Base-by-base conservation (phyloP, 2,329 filamentous ascomycete species). In the Exserohilum turcica region DNA sequence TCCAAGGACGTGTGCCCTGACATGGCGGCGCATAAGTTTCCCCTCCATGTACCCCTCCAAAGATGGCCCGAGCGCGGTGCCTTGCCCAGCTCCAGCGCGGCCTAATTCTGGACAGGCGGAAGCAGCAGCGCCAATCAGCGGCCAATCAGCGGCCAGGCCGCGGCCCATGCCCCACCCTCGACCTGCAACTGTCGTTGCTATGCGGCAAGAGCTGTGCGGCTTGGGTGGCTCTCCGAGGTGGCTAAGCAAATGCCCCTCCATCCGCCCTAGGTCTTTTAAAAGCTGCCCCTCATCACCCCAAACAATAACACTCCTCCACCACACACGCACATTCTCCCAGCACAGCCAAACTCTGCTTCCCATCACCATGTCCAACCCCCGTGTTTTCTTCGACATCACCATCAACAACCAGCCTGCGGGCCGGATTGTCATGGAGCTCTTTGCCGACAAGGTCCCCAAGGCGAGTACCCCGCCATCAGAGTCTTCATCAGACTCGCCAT, bases 341-440 rank as follows among this genome's bases (percentile, higher is more conserved):
- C 32, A 48, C 36, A 43, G 19, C 8, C 49, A 54, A 52, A 48
- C 51, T 12, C 42, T 53, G 56, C 42, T 32, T 56, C 21, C 54
- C 56, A 66, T 62, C 64, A 67, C 45, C 50, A 67, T 67, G 64
- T 56, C 64, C 18, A 67, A 67, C 72, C 86, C 86, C 74, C 86
- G 89, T 66, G 92, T 96, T 79, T 99, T 88, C 81, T 97, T 99
- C 77, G 92, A 97, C 79, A 86, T 97, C 75, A 82, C 86, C 61
- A 88, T 97, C 71, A 91, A 89, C 72, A 83, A 85, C 55, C 82
- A 86, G 70, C 78, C 84, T 29, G 83, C 86, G 52, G 92, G 92
- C 61, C 88, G 92, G 61, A 82, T 99, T 74, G 86, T 84, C 60
- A 93, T 97, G 78, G 91, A 96, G 80, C 85, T 99, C 64, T 65